Base-by-base conservation (phyloP, 805 yeast species). In the Naumovozyma baii region DNA sequence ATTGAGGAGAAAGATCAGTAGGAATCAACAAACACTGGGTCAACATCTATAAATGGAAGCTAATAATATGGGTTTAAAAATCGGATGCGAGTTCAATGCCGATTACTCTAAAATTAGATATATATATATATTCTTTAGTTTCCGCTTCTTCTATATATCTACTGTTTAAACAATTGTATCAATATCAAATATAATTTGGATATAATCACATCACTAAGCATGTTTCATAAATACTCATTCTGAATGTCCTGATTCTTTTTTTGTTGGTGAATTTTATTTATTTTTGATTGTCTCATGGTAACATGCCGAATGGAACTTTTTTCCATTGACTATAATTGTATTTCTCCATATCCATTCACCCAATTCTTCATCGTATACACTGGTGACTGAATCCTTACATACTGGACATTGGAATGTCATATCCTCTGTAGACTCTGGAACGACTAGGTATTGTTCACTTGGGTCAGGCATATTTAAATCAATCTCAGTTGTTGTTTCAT, bases 341-440 rank as follows among this genome's bases (percentile, higher is more conserved):
- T 80, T 78, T 45, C 66, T 70, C 87, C 88, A 83, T 16, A 83
- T 73, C 94, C 94, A 83, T 48, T 81, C 88, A 41, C 87, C 90
- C 2, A 72, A 61, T 34, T 77, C 81, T 49, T 82, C 90, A 48
- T 76, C 78, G 68, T 80, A 83, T 5, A 70, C 70, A n/a, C 80
- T 80, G 34, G 67, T 63, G 20, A 80, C 66, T 9, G 64, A 67
- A 44, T 84, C 94, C 51, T 74, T 74, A 59, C 94, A 83, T 22
- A 83, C 73, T 1, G 82, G 80, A 60, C 94, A 83, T 15, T 70
- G 64, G 25, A 68, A 64, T 15, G 66, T 66, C 64, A 74, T 81
- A 49, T 75, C 78, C 8, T 65, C 66, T 20, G 77, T 73, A 34
- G 74, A 76, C 15, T 76, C 68, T 0, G 94, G 94, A 12, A 83